A percentile compares a stretch with the other conserved stretches of the same genome.
Conservation (phyloP, 768 basidiomycete species). For the Rhodotorula sphaerocarpa region DNA sequence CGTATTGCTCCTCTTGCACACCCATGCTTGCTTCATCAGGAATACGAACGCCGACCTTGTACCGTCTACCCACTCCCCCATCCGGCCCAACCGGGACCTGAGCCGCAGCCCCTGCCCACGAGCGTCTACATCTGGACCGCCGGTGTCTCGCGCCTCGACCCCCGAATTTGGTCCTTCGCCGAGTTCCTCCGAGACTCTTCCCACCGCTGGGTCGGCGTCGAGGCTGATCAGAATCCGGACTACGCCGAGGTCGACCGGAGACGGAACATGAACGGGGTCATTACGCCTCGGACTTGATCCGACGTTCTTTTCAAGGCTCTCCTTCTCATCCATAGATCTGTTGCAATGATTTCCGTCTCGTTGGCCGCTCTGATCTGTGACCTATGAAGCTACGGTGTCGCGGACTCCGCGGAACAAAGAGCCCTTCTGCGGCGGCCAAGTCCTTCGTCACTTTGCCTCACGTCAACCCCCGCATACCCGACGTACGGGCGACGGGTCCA, state of each 20-base stretch:
- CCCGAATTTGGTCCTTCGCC: slow-evolving; percentile 70
- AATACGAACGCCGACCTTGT: slow-evolving; percentile 59
- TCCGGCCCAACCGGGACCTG: slow-evolving; percentile 45
- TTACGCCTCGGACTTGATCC: slow-evolving; percentile 4
- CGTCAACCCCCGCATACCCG: no score
- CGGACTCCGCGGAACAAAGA: no score
- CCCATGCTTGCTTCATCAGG: slow-evolving; percentile 47
- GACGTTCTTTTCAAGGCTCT: neutral
- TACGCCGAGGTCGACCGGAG: slow-evolving; percentile 54
- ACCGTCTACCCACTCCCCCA: slow-evolving; percentile 50
- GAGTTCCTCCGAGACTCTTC: slow-evolving; percentile 68
- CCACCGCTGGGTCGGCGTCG: slow-evolving; percentile 62
- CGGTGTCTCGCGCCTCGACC: slow-evolving; percentile 48
- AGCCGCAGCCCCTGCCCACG: slow-evolving; percentile 46
- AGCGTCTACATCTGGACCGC: slow-evolving; percentile 67
- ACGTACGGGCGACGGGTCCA: no score
- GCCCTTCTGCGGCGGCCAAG: no score
- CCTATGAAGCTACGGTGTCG: no score
- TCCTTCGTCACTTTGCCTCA: no score
- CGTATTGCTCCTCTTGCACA: neutral
- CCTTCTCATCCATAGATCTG: neutral
- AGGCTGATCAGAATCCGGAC: slow-evolving; percentile 42
- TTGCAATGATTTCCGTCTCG: neutral
- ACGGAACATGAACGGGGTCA: slow-evolving; percentile 45
- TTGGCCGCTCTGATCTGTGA: no score